Percentiles rank a stretch among this genome's conserved stretches.
Evolutionary conservation across 805 yeast genomes (phyloP).

Genomic region (Ogataea ganodermae): DNA sequence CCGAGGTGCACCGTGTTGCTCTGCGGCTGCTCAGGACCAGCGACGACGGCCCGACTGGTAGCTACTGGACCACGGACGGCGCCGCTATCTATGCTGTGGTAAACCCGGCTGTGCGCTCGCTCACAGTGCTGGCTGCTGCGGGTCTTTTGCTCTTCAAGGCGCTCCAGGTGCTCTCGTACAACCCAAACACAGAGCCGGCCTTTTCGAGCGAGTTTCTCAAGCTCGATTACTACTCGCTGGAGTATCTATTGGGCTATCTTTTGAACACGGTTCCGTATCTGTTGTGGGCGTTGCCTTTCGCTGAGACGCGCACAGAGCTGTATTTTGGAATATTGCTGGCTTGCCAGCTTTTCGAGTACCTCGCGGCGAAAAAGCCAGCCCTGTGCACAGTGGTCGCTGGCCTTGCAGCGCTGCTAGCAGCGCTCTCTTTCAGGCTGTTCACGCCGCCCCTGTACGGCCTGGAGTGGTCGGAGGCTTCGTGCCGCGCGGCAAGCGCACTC

Average conservation of each 20-base stretch:
- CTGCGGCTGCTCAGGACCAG: slow-evolving; percentile 47
- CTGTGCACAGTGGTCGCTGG: slow-evolving; percentile 34
- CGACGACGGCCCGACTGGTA: slow-evolving; percentile 50
- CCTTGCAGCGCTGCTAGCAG: slow-evolving; percentile 23
- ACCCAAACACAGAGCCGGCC: slow-evolving; percentile 20
- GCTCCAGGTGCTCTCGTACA: slow-evolving; percentile 17
- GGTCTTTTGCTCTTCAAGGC: slow-evolving; percentile 20
- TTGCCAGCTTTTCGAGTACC: slow-evolving; percentile 47
- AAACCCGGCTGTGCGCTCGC: slow-evolving; percentile 59
- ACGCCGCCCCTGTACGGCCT: slow-evolving; percentile 50
- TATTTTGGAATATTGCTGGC: slow-evolving; percentile 49
- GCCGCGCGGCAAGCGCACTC: slow-evolving; percentile 34
- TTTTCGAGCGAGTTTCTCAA: slow-evolving; percentile 12
- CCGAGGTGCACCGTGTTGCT: slow-evolving; percentile 60
- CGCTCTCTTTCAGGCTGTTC: slow-evolving; percentile 33
- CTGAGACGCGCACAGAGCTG: slow-evolving; percentile 50
- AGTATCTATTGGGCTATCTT: slow-evolving; percentile 56
- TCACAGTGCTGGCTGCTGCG: slow-evolving; percentile 40
- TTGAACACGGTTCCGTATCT: slow-evolving; percentile 61
- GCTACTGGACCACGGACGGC: slow-evolving; percentile 50
- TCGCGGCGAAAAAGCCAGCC: slow-evolving; percentile 31
- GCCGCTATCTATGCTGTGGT: slow-evolving; percentile 61
- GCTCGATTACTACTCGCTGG: slow-evolving; percentile 32
- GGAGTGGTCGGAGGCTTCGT: slow-evolving; percentile 45
- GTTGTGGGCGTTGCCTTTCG: slow-evolving; percentile 39